Evolutionary conservation across 345 rosid species (phyloP).

Genomic region (Carallia brachiata): DNA sequence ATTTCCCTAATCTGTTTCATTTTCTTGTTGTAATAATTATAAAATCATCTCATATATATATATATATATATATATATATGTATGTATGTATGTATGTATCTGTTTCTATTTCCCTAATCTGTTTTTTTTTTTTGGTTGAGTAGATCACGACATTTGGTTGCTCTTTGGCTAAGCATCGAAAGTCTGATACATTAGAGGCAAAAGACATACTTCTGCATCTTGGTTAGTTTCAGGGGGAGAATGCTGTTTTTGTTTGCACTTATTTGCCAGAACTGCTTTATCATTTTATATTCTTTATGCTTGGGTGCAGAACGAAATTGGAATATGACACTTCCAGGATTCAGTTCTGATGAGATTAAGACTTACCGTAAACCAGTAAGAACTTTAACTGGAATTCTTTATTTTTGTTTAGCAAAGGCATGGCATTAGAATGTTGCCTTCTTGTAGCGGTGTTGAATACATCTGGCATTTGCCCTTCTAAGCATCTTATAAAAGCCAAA

Average conservation of each 20-base stretch:
- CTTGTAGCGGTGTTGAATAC: background rate
- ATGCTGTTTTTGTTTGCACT: constrained; percentile 2
- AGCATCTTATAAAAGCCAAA: background rate
- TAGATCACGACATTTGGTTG: constrained; percentile 96
- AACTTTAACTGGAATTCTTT: constrained; percentile 8
- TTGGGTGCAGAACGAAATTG: constrained; percentile 75
- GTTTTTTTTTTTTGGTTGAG: constrained; percentile 1
- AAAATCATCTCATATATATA: background rate
- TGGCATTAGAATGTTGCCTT: background rate
- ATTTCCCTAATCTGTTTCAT: background rate
- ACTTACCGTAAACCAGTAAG: constrained; percentile 77
- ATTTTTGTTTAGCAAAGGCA: background rate
- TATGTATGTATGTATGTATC: too few relatives aligned
- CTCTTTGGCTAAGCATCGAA: constrained; percentile 93
- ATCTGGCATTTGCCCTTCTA: too few relatives aligned
- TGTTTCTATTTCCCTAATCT: too few relatives aligned
- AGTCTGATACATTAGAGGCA: constrained; percentile 88
- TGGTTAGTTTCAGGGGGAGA: constrained; percentile 52
- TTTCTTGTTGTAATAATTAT: background rate
- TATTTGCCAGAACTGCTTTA: constrained; percentile 11
- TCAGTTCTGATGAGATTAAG: constrained; percentile 84
- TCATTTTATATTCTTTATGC: constrained; percentile 10
- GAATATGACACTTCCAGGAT: constrained; percentile 91
- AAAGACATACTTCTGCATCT: constrained; percentile 94
- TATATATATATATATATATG: too few relatives aligned